Conservation (phyloP, 2,329 filamentous ascomycete genomes). For the Rhexocercosporidium sp. region DNA sequence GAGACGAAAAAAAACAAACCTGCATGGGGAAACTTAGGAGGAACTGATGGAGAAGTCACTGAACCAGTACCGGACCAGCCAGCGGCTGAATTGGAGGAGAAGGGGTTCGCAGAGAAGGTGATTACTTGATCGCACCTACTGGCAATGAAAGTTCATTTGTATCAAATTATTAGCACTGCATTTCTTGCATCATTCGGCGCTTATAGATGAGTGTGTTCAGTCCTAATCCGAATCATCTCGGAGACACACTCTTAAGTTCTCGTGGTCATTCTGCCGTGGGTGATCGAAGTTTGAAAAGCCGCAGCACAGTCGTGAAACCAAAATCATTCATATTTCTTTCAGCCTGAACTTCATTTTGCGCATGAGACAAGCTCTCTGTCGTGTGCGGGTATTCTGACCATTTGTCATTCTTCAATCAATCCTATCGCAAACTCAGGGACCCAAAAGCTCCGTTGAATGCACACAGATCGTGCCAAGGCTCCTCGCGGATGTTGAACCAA, state of each 20-base stretch:
- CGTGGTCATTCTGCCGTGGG: neutral
- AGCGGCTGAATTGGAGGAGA: conserved; percentile 57
- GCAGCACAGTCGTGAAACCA: no score
- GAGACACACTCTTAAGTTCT: neutral
- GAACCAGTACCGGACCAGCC: conserved; percentile 58
- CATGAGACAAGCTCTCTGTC: no score
- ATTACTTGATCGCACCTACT: neutral
- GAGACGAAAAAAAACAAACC: conserved; percentile 71
- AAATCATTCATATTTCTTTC: no score
- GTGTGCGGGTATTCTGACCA: neutral
- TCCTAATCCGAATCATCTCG: neutral
- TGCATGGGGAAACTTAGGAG: conserved; percentile 64
- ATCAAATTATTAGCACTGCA: neutral
- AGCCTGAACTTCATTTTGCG: no score
- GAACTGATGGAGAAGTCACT: conserved; percentile 30
- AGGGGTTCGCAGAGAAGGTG: conserved; percentile 57
- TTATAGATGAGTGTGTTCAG: neutral
- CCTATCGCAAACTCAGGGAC: neutral
- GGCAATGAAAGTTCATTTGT: neutral
- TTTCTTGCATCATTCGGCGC: neutral
- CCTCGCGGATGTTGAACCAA: neutral
- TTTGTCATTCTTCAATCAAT: neutral
- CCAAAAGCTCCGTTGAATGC: neutral
- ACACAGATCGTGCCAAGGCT: neutral
- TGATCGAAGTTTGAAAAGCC: neutral